These are phyloP conservation scores for Friedmanniomyces endolithicus DNA, from an alignment of 495 filamentous ascomycete genomes.

Conservation along the genomic window DNA sequence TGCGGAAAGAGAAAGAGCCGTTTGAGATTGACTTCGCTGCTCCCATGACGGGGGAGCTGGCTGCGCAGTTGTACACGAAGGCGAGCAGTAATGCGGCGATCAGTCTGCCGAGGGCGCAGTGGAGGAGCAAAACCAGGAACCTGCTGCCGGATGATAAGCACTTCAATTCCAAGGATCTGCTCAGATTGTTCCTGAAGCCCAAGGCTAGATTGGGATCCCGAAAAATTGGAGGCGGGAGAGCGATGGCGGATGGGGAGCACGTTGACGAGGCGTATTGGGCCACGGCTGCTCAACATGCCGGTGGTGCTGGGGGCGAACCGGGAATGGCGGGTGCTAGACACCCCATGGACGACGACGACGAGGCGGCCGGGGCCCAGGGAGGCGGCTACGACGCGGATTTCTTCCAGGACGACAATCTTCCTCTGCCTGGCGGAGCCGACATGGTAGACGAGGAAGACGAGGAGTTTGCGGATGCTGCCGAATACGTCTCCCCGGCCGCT, in stretches of 20 bases:
- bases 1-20: constrained; percentile 87
- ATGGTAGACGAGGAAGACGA: constrained; percentile 70
- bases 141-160: constrained; percentile 96
- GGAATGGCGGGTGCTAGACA: constrained; percentile 32
- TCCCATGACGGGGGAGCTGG: constrained; percentile 53
- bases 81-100: constrained; percentile 72
- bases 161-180: constrained; percentile 83
- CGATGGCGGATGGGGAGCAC: constrained; percentile 51
- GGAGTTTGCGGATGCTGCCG: constrained; percentile 81
- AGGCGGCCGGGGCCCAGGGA: constrained; percentile 39
- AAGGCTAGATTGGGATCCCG: constrained; percentile 61
- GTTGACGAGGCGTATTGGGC: constrained; percentile 98
- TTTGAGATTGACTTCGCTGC: constrained; percentile 86
- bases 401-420: constrained; percentile 86
- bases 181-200: constrained; percentile 87
- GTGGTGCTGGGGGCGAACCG: constrained; percentile 24
- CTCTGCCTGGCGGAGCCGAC: constrained; percentile 49
- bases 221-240: constrained; percentile 31
- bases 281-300: constrained; percentile 18
- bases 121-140: constrained; percentile 86
- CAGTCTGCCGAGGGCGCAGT: constrained; percentile 78
- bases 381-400: constrained; percentile 96
- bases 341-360: constrained; percentile 34
- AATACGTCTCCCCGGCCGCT: constrained; percentile 68
- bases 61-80: constrained; percentile 73